Evolutionary conservation across 495 filamentous ascomycete genomes (phyloP).

Genomic region (Tuber melanosporum): DNA sequence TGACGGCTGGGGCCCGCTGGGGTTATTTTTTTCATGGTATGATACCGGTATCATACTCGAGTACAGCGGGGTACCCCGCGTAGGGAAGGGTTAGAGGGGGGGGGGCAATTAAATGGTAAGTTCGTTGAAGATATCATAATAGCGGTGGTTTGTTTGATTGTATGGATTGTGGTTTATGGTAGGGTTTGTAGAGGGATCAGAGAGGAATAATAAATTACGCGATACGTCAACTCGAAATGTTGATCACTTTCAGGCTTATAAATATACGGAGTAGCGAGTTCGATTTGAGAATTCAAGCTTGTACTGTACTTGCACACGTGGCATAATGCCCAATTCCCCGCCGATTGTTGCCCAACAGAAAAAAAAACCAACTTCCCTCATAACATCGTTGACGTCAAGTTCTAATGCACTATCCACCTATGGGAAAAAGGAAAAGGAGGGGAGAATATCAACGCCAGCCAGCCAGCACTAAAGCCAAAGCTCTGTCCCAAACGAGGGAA

Average conservation of each 20-base stretch:
- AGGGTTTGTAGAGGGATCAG: not conserved
- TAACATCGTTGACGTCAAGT: not conserved
- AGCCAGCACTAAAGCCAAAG: not conserved
- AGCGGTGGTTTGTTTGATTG: not conserved
- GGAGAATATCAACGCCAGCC: not conserved
- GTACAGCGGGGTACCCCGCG: not conserved
- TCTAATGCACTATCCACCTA: not conserved
- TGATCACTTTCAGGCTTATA: not conserved
- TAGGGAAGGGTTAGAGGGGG: not conserved
- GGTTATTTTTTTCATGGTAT: not conserved
- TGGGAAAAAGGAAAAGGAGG: not conserved
- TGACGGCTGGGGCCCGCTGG: too few relatives aligned
- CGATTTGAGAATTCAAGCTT: not conserved
- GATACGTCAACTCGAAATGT: not conserved
- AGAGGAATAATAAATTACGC: too few relatives aligned
- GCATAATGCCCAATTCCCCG: not conserved
- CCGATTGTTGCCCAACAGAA: not conserved
- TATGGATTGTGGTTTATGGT: not conserved
- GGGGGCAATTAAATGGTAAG: too few relatives aligned
- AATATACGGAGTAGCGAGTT: not conserved
- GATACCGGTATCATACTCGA: too few relatives aligned
- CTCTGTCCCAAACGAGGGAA: not conserved
- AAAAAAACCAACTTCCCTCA: not conserved
- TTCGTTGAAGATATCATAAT: not conserved
- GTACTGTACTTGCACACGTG: not conserved